These are phyloP conservation scores for Sporisorium exsertum DNA, from an alignment of 1,284 basidiomycete species.

Conservation along the genomic window DNA sequence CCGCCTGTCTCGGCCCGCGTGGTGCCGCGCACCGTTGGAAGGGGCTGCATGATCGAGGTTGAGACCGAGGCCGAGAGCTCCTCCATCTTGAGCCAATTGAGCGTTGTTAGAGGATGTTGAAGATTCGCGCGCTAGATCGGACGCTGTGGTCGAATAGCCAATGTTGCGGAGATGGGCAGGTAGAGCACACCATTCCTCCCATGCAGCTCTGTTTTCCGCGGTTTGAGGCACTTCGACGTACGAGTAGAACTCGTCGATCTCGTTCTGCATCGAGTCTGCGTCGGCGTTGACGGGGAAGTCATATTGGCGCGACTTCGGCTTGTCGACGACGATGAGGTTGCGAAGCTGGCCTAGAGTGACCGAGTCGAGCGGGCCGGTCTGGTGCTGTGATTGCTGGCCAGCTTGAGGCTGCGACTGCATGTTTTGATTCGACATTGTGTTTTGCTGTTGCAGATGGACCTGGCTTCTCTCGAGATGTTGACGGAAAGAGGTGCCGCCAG, in stretches of 20 bases:
- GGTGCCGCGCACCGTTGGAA: neutral
- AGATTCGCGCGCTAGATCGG: slow-evolving; percentile 20
- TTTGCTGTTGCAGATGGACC: slow-evolving; percentile 19
- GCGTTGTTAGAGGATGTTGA: slow-evolving; percentile 11
- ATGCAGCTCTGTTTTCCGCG: slow-evolving; percentile 85
- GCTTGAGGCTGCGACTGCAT: slow-evolving; percentile 27
- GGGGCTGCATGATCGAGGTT: slow-evolving; percentile 21
- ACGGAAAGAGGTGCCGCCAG: slow-evolving; percentile 28
- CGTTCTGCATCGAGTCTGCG: slow-evolving; percentile 92
- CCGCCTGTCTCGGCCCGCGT: slow-evolving; percentile 17
- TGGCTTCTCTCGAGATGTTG: slow-evolving; percentile 41
- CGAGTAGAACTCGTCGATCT: slow-evolving; percentile 98
- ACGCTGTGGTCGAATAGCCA: slow-evolving; percentile 22
- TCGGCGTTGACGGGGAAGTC: slow-evolving; percentile 73
- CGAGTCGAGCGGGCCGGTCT: slow-evolving; percentile 50
- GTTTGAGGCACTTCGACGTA: slow-evolving; percentile 95
- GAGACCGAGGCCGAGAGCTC: slow-evolving; percentile 53
- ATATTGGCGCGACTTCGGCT: slow-evolving; percentile 52
- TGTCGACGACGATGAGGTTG: slow-evolving; percentile 49
- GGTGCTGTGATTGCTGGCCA: slow-evolving; percentile 18
- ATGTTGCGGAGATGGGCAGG: slow-evolving; percentile 33
- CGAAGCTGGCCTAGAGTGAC: slow-evolving; percentile 58
- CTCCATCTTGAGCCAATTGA: slow-evolving; percentile 18
- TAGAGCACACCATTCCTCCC: slow-evolving; percentile 75
- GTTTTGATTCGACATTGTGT: slow-evolving; percentile 20